Evolutionary conservation across 2,329 filamentous ascomycete species (phyloP), one percentile per base, ranked within the genome.

Genomic region (Geosmithia morbida): DNA sequence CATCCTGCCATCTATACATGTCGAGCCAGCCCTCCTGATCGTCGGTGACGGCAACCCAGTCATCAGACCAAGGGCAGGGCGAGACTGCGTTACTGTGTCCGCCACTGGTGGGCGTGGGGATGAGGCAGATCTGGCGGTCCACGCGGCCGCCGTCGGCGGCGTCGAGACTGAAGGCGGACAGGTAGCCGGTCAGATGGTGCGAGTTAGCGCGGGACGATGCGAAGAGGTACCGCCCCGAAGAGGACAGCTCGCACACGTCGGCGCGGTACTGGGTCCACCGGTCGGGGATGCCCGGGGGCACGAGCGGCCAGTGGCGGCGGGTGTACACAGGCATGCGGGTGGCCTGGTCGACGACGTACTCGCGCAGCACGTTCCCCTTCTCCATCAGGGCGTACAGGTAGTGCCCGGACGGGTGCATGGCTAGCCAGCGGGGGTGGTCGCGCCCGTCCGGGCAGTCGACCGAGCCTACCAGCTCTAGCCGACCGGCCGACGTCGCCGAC

Each of bases 321-420:
- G 87, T 94, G 66, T 86, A 92, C 17, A 87, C 75, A 13, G 87
- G 87, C 59, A 86, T 66, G 61, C 80, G 83, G 3, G 83, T 86
- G 43, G 69, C 62, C 48, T 80, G 76, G 61, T 92, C 83, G 63
- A 94, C 79, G 53, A 85, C 74, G 64, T 92, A 94, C 56, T 88
- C 83, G 61, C 79, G 87, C 48, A 94, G 67, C 46, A 83, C 72
- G 67, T 94, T 94, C 48, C 87, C 86, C n/a, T 81, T 83, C 65
- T 94, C 87, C 85, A 92, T 94, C 55, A 94, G 72, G 7, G 77
- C 86, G 65, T 94, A 94, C 48, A 94, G 72, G 63, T 87, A 88
- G 49, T 80, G 75, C 18, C 85, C 86, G 1, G 76, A 76, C 2
- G 83, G 82, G 61, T 90, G 85, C 60, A 94, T 82, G 55, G 86